phyloP scores from a whole-genome alignment of 2,329 filamentous ascomycete species.

The Orbilia ellipsospora region DNA sequence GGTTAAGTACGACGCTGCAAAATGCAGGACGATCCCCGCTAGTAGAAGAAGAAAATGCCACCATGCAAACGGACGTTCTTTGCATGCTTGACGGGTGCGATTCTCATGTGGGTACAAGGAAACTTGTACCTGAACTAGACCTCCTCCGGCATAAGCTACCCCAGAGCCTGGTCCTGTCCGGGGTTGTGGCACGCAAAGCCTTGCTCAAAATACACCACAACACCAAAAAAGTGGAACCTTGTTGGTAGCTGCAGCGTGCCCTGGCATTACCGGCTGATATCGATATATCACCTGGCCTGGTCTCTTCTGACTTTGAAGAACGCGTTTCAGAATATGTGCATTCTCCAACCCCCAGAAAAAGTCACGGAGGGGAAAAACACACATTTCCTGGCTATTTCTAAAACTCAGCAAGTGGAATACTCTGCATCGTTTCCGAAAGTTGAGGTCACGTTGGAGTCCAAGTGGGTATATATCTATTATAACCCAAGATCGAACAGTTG shows the following conservation, averaged over 20 bases:
- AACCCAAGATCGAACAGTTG: too few relatives aligned
- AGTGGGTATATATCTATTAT: too few relatives aligned
- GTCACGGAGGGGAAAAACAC: too few relatives aligned
- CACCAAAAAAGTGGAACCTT: not conserved
- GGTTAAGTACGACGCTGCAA: not conserved
- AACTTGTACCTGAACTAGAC: conserved; percentile 38
- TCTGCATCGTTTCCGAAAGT: too few relatives aligned
- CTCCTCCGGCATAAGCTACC: not conserved
- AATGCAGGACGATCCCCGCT: not conserved
- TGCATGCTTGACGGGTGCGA: not conserved
- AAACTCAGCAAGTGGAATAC: too few relatives aligned
- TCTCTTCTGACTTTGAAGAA: conserved; percentile 10
- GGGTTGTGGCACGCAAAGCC: not conserved
- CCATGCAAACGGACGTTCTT: conserved; percentile 11
- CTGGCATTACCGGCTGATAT: conserved; percentile 22
- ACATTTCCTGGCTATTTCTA: too few relatives aligned
- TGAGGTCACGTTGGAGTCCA: too few relatives aligned
- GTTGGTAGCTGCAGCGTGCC: not conserved
- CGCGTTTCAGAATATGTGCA: conserved; percentile 19
- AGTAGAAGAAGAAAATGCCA: not conserved
- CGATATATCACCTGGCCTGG: conserved; percentile 27
- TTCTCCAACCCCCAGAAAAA: not conserved
- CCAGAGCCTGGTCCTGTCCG: not conserved
- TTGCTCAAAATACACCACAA: not conserved
- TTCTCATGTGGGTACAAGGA: not conserved